Base-by-base conservation (phyloP, 2,329 filamentous ascomycete genomes). In the Alternaria metachromatica region DNA sequence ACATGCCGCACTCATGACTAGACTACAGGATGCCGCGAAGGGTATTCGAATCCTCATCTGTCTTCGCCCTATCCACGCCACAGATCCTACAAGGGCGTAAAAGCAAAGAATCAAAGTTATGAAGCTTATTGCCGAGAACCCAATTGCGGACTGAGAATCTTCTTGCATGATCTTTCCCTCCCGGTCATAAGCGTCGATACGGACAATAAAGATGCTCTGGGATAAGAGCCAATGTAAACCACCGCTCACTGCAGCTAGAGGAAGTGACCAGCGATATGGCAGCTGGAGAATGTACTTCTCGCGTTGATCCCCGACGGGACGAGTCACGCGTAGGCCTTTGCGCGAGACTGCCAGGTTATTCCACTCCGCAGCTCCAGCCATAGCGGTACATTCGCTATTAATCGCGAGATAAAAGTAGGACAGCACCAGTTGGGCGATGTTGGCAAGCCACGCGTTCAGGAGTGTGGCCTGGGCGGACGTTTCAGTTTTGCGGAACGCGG, bases 21-120 rank as follows among this genome's bases (percentile, higher is more conserved):
- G 25, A 60, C 70, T 94, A 25, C 89, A 91, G 80, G 83, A 94
- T 66, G 91, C 90, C 26, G 91, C 94, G 84, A 94, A 93, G 78
- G 92, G 92, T 63, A 93, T 94, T 65, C 85, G 93, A 18, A 90
- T 89, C 8, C 84, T 93, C 15, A 92, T 91, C 3, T 90, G 90
- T 3, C 90, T 33, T 15, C 64, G 11, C 20, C 44, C 44, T 25
- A 46, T 23, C 20, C 18, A 20, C 6, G 18, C 13, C 0, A 48
- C 45, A 1, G 18, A 48, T 6, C 21, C 21, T 13, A 48, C 21
- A 8, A 48, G 45, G 21, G 2, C 21, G 21, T 48, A 48, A 11
- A 48, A 48, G 21, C 20, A 21, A 0, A 21, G 13, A n/a, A 20
- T 48, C 21, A 48, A 20, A 26, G 21, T 25, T n/a, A 48, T 15